Evolutionary conservation across 1,284 basidiomycete genomes (phyloP).

Genomic region (Rhizoctonia solani): DNA sequence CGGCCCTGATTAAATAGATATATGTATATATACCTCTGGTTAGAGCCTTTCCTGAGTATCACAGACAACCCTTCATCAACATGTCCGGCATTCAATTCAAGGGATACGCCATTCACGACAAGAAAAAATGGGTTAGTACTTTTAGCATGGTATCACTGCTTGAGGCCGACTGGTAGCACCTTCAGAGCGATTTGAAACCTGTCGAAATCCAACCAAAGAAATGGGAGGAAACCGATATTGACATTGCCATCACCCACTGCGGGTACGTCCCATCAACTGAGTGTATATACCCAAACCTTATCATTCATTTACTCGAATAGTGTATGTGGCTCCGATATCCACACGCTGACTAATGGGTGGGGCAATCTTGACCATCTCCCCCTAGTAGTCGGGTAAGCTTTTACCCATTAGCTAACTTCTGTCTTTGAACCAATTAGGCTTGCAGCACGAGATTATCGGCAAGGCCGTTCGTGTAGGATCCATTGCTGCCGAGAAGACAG

Average conservation of each 20-base stretch:
- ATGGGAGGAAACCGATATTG: constrained; percentile 46
- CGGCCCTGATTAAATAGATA: too few relatives aligned
- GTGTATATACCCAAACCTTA: background rate
- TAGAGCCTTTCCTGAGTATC: too few relatives aligned
- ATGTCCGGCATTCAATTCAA: constrained; percentile 25
- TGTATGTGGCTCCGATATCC: constrained; percentile 15
- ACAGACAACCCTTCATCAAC: background rate
- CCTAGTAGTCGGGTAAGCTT: constrained; percentile 16
- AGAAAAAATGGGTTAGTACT: constrained; percentile 29
- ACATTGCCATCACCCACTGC: constrained; percentile 49
- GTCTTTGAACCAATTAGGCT: background rate
- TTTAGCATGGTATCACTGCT: background rate
- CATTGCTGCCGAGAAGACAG: constrained; percentile 35
- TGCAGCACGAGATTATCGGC: constrained; percentile 66
- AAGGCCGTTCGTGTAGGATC: constrained; percentile 57
- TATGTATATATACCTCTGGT: too few relatives aligned
- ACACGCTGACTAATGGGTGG: constrained; percentile 1
- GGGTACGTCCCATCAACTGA: background rate
- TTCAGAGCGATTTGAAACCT: constrained; percentile 51
- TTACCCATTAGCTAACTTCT: background rate
- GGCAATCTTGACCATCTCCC: constrained; percentile 13
- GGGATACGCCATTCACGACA: constrained; percentile 30
- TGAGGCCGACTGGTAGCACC: too few relatives aligned
- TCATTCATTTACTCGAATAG: background rate
- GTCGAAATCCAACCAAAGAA: constrained; percentile 48